These are phyloP conservation scores for Hansenula lynferdii DNA, from an alignment of 1,139 yeast species.

Conservation along the genomic window DNA sequence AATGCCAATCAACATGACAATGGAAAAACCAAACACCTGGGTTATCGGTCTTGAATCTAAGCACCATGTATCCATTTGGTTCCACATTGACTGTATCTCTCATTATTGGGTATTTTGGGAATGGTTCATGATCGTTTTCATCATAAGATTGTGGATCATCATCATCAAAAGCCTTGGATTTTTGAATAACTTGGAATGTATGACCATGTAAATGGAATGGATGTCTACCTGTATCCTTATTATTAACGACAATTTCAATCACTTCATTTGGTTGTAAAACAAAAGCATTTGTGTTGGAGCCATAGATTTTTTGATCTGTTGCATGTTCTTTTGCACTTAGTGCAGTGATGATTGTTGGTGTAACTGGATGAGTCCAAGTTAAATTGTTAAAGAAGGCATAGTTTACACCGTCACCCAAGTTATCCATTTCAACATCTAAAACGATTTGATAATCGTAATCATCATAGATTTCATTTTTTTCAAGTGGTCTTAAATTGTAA, in stretches of 20 bases:
- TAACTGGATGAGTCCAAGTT: slow-evolving; percentile 57
- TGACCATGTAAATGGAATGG: slow-evolving; percentile 87
- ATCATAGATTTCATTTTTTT: slow-evolving; percentile 36
- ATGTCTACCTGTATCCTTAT: slow-evolving; percentile 70
- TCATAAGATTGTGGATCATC: slow-evolving; percentile 49
- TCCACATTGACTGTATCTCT: slow-evolving; percentile 66
- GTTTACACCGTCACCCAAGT: slow-evolving; percentile 65
- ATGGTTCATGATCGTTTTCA: slow-evolving; percentile 35
- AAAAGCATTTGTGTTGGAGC: slow-evolving; percentile 61
- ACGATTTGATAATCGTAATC: slow-evolving; percentile 59
- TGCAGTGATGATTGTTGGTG: slow-evolving; percentile 60
- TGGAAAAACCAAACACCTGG: slow-evolving; percentile 90
- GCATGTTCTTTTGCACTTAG: slow-evolving; percentile 45
- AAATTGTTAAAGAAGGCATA: slow-evolving; percentile 73
- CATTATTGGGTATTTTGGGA: slow-evolving; percentile 54
- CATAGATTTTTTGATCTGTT: slow-evolving; percentile 48
- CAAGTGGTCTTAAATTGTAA: slow-evolving; percentile 46
- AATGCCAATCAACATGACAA: slow-evolving; percentile 80
- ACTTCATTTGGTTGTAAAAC: slow-evolving; percentile 58
- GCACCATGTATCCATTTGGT: slow-evolving; percentile 60
- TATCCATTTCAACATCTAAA: slow-evolving; percentile 60
- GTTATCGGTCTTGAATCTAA: slow-evolving; percentile 66
- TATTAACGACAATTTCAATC: slow-evolving; percentile 64
- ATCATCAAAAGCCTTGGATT: slow-evolving; percentile 50
- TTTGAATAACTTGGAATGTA: slow-evolving; percentile 59